Conservation (phyloP, 441 rosid species). For the Breynia disticha region DNA sequence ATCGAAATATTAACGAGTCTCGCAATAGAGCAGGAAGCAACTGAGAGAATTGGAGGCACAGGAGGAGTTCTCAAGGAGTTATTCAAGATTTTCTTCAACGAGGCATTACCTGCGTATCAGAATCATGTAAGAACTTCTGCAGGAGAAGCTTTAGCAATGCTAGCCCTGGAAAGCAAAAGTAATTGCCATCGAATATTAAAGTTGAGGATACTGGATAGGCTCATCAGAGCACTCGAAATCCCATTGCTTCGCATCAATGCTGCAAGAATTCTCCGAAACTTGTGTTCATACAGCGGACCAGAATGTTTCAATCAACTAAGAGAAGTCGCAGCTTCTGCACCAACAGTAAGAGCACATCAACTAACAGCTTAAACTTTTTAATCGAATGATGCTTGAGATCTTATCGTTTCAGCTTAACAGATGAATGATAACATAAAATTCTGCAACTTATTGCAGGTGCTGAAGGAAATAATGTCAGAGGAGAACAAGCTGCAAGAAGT, state of each 20-base stretch:
- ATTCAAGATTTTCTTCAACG: conserved; percentile 57
- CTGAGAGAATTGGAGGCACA: conserved; percentile 79
- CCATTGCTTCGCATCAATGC: conserved; percentile 52
- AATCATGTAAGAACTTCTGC: conserved; percentile 51
- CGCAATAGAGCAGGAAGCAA: conserved; percentile 59
- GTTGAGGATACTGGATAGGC: conserved; percentile 34
- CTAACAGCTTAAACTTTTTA: too few relatives aligned
- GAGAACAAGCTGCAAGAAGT: conserved; percentile 71
- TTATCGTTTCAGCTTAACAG: too few relatives aligned
- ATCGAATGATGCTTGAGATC: too few relatives aligned
- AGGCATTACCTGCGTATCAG: conserved; percentile 28
- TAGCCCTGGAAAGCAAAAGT: conserved; percentile 58
- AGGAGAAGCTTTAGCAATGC: conserved; percentile 90
- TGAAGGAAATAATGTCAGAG: conserved; percentile 43
- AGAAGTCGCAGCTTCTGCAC: conserved; percentile 48
- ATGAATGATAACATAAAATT: not conserved
- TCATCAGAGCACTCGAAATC: conserved; percentile 43
- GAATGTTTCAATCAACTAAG: conserved; percentile 39
- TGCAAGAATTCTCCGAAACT: conserved; percentile 66
- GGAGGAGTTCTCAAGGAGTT: conserved; percentile 75
- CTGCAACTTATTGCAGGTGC: conserved; percentile 35
- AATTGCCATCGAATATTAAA: conserved; percentile 69
- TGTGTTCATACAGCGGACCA: conserved; percentile 44
- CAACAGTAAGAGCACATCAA: conserved; percentile 39
- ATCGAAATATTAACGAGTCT: conserved; percentile 61